Base-by-base conservation (phyloP, 139 green algal species). In the Deuterostichococcus epilithicus region DNA sequence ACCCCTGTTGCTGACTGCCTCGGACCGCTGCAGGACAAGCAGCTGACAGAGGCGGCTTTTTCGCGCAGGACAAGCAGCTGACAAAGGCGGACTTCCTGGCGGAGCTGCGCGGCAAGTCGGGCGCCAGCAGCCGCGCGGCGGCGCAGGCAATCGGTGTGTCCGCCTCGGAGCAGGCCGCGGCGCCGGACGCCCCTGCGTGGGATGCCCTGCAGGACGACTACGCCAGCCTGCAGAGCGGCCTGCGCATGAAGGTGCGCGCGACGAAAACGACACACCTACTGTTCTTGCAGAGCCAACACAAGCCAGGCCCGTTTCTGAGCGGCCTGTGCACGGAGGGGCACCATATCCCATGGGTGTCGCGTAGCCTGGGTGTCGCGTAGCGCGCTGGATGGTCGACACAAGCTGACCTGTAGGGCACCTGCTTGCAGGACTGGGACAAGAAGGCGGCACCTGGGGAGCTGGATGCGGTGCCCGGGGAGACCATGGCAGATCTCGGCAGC, bases 361-460 rank as follows among this genome's bases (percentile, higher is more conserved):
- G 63, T 28, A 69, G 36, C 30, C 5, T 69, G 63, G 25, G 10
- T 67, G 13, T 18, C 8, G 23, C 4, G 15, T 8, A n/a, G 6
- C 26, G 13, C 25, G 5, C 26, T n/a, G 5, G 23, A 68, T 60
- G 45, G 15, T 60, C 45, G 45, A 13, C 18, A 60, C 15, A 26
- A 18, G 45, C 45, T 60, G 45, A 60, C 45, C 45, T 26, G 45
- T 60, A 13, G 18, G 45, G 45, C 45, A n/a, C 26, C 45, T 47
- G 0, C 2, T 33, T 94, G 88, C 95, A 95, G 88, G 92, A 95
- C 60, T 97, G 91, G 91, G 91, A 97, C 69, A 88, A 86, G 69
- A 70, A 81, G 69, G 78, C 79, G 18, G 52, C 42, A 52, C 8
- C 3, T 28, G 52, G 18, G 28, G 10, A 63, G n/a, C n/a, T n/a